Conservation (phyloP, 441 rosid genomes). For the Flueggea neowawraea region DNA sequence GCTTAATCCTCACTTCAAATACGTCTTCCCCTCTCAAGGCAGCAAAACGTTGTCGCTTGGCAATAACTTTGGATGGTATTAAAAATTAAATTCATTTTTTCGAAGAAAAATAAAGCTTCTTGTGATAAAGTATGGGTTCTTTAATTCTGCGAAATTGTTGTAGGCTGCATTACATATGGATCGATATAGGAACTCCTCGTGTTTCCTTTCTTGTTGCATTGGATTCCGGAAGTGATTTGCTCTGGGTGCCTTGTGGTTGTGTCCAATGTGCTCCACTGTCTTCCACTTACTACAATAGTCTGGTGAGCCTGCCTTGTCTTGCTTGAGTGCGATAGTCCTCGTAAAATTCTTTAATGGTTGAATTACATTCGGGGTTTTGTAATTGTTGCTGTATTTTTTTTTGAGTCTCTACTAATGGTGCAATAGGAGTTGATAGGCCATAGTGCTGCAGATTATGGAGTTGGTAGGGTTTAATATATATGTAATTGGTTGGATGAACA, state of each 20-base stretch:
- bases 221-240: conserved; percentile 82
- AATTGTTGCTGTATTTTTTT: too few species aligned
- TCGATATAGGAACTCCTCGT: conserved; percentile 81
- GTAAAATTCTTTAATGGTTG: too few species aligned
- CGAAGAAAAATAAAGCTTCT: too few species aligned
- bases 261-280: conserved; percentile 77
- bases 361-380: too few species aligned
- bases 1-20: conserved; percentile 47
- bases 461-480: too few species aligned
- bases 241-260: conserved; percentile 92
- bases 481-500: too few species aligned
- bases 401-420: too few species aligned
- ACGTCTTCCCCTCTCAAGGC: conserved; percentile 76
- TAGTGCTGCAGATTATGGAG: too few species aligned
- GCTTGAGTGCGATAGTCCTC: too few species aligned
- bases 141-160: neutral
- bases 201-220: conserved; percentile 85
- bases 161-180: conserved; percentile 86
- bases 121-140: too few species aligned
- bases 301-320: conserved; percentile 46
- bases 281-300: conserved; percentile 51
- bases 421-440: too few species aligned
- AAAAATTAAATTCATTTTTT: too few species aligned
- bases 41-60: conserved; percentile 60
- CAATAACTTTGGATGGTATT: conserved; percentile 49